These are phyloP conservation scores for Zopfia rhizophila DNA, from an alignment of 2,329 filamentous ascomycete genomes.

Conservation along the genomic window DNA sequence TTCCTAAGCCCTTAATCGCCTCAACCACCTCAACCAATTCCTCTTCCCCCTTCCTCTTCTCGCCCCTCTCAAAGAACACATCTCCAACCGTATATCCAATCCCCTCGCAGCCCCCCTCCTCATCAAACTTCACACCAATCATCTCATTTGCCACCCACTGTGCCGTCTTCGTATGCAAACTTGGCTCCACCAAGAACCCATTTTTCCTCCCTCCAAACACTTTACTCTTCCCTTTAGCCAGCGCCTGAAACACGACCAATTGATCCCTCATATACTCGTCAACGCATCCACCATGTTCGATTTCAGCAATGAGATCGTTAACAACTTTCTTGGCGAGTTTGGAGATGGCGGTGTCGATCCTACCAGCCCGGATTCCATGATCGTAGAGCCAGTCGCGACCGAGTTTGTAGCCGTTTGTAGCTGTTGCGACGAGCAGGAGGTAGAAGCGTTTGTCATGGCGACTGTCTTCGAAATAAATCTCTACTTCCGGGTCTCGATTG, in stretches of 20 bases:
- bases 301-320: slow-evolving; percentile 57
- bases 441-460: slow-evolving; percentile 60
- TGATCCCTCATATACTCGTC: slow-evolving; percentile 69
- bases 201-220: slow-evolving; percentile 44
- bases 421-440: slow-evolving; percentile 65
- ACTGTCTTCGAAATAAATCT: slow-evolving; percentile 54
- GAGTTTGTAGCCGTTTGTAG: slow-evolving; percentile 58
- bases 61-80: slow-evolving; percentile 6
- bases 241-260: slow-evolving; percentile 67
- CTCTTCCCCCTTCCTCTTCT: neutral
- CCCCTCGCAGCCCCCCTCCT: slow-evolving; percentile 49
- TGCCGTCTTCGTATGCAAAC: slow-evolving; percentile 59
- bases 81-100: slow-evolving; percentile 40
- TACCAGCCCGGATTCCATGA: slow-evolving; percentile 31
- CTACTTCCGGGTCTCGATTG: slow-evolving; percentile 22
- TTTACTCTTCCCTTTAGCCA: slow-evolving; percentile 57
- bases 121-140: slow-evolving; percentile 53
- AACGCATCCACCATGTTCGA: slow-evolving; percentile 60
- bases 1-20: no score
- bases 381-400: slow-evolving; percentile 64
- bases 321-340: slow-evolving; percentile 58
- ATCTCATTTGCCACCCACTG: slow-evolving; percentile 56
- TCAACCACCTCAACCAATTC: slow-evolving; percentile 9
- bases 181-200: slow-evolving; percentile 40
- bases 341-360: slow-evolving; percentile 37